Evolutionary conservation across 345 rosid species (phyloP).

Genomic region (Syzygium jambos): DNA sequence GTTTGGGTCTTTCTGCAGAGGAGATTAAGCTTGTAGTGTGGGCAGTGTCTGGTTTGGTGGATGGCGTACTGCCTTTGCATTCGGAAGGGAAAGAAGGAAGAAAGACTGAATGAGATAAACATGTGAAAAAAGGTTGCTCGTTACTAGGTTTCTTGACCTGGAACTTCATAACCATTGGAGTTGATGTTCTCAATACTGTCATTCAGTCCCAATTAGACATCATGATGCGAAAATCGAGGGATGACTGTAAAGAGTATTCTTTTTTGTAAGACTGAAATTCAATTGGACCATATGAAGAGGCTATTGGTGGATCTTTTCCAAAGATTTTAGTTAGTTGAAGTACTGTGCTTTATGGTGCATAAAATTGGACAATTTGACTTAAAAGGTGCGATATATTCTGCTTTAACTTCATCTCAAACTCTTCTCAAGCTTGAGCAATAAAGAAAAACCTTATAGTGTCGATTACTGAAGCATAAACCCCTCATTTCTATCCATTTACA

Average conservation of each 20-base stretch:
- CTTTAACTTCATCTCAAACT: neutral
- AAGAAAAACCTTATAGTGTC: neutral
- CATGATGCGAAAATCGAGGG: fast-evolving
- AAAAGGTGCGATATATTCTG: neutral
- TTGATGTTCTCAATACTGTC: neutral
- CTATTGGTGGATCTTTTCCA: neutral
- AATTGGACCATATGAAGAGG: neutral
- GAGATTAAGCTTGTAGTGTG: neutral
- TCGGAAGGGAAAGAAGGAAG: neutral
- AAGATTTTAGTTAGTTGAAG: neutral
- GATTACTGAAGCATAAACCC: neutral
- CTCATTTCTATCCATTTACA: neutral
- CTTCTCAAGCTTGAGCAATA: neutral
- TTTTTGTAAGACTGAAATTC: neutral
- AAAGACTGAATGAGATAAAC: neutral
- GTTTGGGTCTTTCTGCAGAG: neutral
- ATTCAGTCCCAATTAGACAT: neutral
- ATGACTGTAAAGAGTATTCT: neutral
- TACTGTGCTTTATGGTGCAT: neutral
- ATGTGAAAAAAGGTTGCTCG: neutral
- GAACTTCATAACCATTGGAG: neutral
- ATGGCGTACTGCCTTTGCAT: neutral
- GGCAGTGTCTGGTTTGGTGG: neutral
- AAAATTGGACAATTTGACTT: neutral
- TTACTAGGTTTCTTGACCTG: too few species aligned